These are phyloP conservation scores for Diaporthe nobilis DNA, from an alignment of 2,329 filamentous ascomycete genomes.

Conservation along the genomic window DNA sequence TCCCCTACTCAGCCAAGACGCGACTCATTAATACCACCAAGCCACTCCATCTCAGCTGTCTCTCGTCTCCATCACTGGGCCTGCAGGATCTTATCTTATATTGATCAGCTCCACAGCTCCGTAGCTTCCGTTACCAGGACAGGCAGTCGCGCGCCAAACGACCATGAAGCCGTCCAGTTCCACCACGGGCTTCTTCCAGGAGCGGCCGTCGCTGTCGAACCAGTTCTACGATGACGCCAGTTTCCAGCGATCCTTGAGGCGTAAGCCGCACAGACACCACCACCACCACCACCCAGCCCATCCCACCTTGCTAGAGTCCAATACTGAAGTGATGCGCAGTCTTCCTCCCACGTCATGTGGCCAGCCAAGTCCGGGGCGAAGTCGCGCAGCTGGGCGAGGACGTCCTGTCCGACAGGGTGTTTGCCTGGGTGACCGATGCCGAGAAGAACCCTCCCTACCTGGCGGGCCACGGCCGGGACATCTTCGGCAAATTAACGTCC, in stretches of 20 bases:
- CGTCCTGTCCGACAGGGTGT: constrained; percentile 67
- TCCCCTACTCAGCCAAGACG: background rate
- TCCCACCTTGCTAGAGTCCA: background rate
- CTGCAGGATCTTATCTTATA: constrained; percentile 18
- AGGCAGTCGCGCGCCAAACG: background rate
- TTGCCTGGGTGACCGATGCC: constrained; percentile 72
- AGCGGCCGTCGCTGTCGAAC: constrained; percentile 65
- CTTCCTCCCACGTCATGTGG: constrained; percentile 62
- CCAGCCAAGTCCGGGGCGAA: constrained; percentile 60
- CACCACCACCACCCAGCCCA: constrained; percentile 28
- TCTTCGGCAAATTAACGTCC: constrained; percentile 72
- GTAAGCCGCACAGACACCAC: constrained; percentile 53
- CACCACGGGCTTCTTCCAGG: constrained; percentile 70
- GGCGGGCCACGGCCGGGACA: constrained; percentile 68
- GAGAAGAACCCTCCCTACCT: constrained; percentile 76
- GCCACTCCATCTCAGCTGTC: background rate
- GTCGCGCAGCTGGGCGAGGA: constrained; percentile 60
- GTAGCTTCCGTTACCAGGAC: background rate
- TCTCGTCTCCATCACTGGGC: constrained; percentile 1
- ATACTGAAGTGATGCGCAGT: constrained; percentile 52
- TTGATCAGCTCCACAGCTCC: background rate
- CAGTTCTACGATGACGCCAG: constrained; percentile 70
- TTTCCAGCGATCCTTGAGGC: constrained; percentile 64
- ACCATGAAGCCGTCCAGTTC: constrained; percentile 61
- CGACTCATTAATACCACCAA: background rate